phyloP scores from a whole-genome alignment of 148 eudicot species.

The Rhododendron williamsianum region DNA sequence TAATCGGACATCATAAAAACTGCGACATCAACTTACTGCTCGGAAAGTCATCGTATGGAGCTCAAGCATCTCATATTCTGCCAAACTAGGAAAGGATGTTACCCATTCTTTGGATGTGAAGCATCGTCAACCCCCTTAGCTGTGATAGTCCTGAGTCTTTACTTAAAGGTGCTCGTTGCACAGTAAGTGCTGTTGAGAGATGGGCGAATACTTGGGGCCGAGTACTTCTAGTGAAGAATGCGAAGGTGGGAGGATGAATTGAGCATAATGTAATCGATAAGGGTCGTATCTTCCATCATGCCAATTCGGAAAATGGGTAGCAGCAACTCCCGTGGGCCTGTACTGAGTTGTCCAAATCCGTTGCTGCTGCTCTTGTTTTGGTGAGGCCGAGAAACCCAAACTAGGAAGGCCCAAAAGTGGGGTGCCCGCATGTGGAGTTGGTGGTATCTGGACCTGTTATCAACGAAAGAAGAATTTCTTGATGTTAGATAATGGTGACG shows the following conservation, averaged over 20 bases:
- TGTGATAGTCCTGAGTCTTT: neutral
- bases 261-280: conserved; percentile 23
- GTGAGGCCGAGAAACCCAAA: conserved; percentile 15
- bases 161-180: conserved; percentile 29
- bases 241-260: conserved; percentile 22
- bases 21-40: neutral
- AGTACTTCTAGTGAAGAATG: conserved; percentile 28
- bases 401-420: conserved; percentile 13
- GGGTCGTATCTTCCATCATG: conserved; percentile 33
- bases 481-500: neutral
- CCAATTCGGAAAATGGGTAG: conserved; percentile 39
- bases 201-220: conserved; percentile 28
- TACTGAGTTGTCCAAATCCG: conserved; percentile 37
- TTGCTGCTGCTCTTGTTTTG: conserved; percentile 25
- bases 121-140: neutral
- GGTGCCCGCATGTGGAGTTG: conserved; percentile 29
- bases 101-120: neutral
- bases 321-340: conserved; percentile 24
- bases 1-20: neutral
- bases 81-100: neutral
- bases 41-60: neutral
- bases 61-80: neutral
- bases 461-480: neutral
- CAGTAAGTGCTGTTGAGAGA: conserved; percentile 35
- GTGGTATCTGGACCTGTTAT: conserved; percentile 25